Evolutionary conservation across 163 green algal genomes (phyloP), one percentile per base, ranked within the genome.

Genomic region (Prototheca stagnorum): DNA sequence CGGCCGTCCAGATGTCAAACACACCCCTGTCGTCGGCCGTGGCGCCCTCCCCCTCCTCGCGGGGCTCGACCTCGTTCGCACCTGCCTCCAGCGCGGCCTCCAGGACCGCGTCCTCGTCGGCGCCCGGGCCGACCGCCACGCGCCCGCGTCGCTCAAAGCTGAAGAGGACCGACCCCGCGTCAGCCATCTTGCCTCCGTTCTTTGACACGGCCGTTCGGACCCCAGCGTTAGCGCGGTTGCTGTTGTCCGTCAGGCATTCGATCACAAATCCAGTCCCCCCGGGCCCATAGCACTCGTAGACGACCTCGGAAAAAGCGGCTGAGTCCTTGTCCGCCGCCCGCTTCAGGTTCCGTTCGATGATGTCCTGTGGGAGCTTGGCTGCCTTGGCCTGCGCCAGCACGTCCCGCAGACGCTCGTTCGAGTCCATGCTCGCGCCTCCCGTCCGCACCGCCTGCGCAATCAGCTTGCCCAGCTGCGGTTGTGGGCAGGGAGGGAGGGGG

Each of bases 241-340:
- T 47, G 57, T 95, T 95, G 73, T 96, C 88, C 14, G 84, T 95
- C 0, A 96, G 64, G 35, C 68, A 85, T 41, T 93, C 82, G 25
- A 93, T 74, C 9, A 97, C 62, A 39, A 95, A 91, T 7, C 85
- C 84, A 9, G 75, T 77, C 26, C 80, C 80, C 4, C 78, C 67
- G 34, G 63, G 45, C 1, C 81, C 81, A 29, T 57, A 57, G 4
- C 48, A 52, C 36, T 61, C 53, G 21, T 61, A 61, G 4, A 49
- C 44, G 21, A 49, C 23, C 46, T 90, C 74, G 17, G 58, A 51
- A 49, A 70, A 91, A 51, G 84, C 77, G 1, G 61, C 71, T 39
- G 80, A 57, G 5, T 54, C 60, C 36, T 74, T 78, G 17, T 86
- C 80, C 12, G 59, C 53, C 1, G 80, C 80, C 25, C 67, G 68